Evolutionary conservation across 2,329 filamentous ascomycete genomes (phyloP), one percentile per base, ranked within the genome.

Genomic region (Sphaerostilbella broomeana): DNA sequence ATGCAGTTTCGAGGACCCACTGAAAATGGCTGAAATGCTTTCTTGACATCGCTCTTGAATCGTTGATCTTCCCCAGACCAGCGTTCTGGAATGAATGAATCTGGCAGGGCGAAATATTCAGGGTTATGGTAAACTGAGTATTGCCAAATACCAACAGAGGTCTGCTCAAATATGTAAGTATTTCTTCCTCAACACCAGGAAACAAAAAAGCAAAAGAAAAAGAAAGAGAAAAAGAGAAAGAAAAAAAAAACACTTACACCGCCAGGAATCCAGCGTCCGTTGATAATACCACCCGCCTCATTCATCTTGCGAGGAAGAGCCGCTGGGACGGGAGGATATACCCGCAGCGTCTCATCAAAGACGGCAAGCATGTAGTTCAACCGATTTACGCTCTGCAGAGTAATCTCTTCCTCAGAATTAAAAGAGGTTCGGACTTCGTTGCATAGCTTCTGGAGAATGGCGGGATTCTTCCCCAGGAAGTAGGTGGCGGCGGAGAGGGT

Each of bases 261-360:
- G 37, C 56, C 52, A 2, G 62, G 59, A 2, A 67, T 48, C 10
- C 47, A 58, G 4, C 44, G 13, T 15, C 55, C 57, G 10, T 49
- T 47, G 32, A 66, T 53, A 1, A 0, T 42, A 15, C 61, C 58
- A 4, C 59, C 59, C 1, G 41, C 47, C 0, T 44, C 33, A 0
- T 57, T 56, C 1, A 56, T 52, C 5, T 54, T 51, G 43, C 56
- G 42, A 62, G 65, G 3, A 26, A 64, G 54, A 7, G 62, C 50
- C 2, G 62, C 62, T 4, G 60, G 59, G 1, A 67, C 60, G 0
- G 69, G 68, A 2, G 69, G 65, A 42, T 61, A 64, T 13, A 73
- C 60, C 0, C 72, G 60, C n/a, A 74, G 53, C 0, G 63, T 64
- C 47, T 75, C 72, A 35, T 64, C 64, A 21, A 75, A 63, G 7